Conservation (phyloP, 1,139 yeast genomes). For the Candida sp. region DNA sequence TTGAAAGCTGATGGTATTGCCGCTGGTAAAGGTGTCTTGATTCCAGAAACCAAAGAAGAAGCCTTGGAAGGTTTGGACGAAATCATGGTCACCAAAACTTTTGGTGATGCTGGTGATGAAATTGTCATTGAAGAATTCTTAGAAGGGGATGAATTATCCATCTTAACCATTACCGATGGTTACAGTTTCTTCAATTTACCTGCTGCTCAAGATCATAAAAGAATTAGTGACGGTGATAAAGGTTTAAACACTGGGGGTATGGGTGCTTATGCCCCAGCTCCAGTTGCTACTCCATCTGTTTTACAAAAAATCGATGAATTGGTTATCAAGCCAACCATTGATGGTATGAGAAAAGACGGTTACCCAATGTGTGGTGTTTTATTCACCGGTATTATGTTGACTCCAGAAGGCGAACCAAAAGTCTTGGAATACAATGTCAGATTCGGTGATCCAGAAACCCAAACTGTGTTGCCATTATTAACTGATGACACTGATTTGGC, state of each 20-base stretch:
- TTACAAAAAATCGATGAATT: constrained; percentile 65
- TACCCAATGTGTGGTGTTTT: constrained; percentile 94
- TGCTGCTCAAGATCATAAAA: constrained; percentile 98
- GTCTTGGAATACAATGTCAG: constrained; percentile 96
- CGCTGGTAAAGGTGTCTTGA: constrained; percentile 97
- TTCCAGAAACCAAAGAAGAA: constrained; percentile 82
- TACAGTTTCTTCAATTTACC: constrained; percentile 90
- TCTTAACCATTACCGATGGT: constrained; percentile 92
- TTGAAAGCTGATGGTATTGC: constrained; percentile 98
- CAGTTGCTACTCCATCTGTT: constrained; percentile 73
- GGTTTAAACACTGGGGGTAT: constrained; percentile 99
- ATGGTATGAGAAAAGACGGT: constrained; percentile 96
- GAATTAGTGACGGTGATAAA: constrained; percentile 88
- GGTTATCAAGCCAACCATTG: constrained; percentile 87
- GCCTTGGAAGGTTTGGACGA: constrained; percentile 82
- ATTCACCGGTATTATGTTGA: constrained; percentile 95
- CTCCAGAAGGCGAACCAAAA: constrained; percentile 78
- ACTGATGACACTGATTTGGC: constrained; percentile 86
- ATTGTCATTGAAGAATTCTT: constrained; percentile 95
- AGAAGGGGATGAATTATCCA: constrained; percentile 96
- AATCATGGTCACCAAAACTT: constrained; percentile 86
- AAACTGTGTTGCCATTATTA: constrained; percentile 87
- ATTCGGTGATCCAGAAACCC: constrained; percentile 99
- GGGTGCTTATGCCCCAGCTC: constrained; percentile 99
- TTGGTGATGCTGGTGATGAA: constrained; percentile 94